Percentiles rank a stretch among this genome's conserved stretches.
Conservation (phyloP, 2,329 filamentous ascomycete species). For the Didymella exigua region DNA sequence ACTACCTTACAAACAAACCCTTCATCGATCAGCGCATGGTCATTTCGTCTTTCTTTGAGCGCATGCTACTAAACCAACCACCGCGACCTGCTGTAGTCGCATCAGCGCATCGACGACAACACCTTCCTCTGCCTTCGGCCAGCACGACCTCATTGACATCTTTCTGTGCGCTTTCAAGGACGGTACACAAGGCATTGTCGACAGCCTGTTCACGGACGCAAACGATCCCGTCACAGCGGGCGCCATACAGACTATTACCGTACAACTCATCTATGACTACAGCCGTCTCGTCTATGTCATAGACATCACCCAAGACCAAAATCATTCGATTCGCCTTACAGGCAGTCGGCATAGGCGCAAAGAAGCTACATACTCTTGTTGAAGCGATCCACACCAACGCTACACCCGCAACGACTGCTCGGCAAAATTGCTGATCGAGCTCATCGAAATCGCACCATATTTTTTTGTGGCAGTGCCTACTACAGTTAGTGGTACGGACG, state of each 20-base stretch:
- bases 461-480: too few relatives aligned
- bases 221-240: background rate
- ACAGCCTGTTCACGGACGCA: background rate
- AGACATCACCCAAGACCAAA: background rate
- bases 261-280: background rate
- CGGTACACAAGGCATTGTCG: background rate
- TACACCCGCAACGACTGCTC: background rate
- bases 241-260: background rate
- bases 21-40: background rate
- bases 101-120: background rate
- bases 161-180: background rate
- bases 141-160: background rate
- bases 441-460: background rate
- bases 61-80: background rate
- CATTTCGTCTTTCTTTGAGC: background rate
- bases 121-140: background rate
- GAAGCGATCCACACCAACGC: background rate
- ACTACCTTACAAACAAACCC: background rate
- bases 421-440: background rate
- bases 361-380: background rate
- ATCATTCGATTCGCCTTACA: background rate
- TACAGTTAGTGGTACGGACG: too few relatives aligned
- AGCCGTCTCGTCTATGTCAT: background rate
- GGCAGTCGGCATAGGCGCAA: background rate
- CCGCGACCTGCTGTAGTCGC: background rate